Base-by-base conservation (phyloP, 495 filamentous ascomycete genomes). In the Trichoderma orchidacearum region DNA sequence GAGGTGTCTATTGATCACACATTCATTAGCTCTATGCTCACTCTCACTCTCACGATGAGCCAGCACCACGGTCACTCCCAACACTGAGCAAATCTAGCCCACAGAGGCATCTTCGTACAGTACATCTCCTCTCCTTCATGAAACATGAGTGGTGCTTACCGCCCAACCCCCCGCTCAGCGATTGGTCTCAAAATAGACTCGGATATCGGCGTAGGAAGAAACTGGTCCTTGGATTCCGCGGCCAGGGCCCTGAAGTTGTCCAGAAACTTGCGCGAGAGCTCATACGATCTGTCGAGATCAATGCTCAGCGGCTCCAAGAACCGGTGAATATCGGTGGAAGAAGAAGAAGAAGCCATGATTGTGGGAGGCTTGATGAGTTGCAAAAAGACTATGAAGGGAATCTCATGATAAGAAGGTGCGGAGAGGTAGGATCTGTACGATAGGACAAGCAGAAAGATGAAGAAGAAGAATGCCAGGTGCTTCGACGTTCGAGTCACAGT, bases 181-280 rank as follows among this genome's bases (percentile, higher is more conserved):
- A 67, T 76, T 1, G 86, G 86, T 30, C 87, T 72, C 57, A 82
- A 50, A 36, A 76, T 70, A 7, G 73, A 72, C 58, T 76, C 80
- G 30, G 85, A 88, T 57, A 93, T 84, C 2, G 88, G 88, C 2
- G 87, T 93, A 3, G 87, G 79, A 29, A 93, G 72, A 56, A 91
- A 91, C 64, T 91, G 87, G 45, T 87, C 72, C 31, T 76, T 63
- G 5, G 85, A 87, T 8, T 80, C 73, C 56, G 81, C 71, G 27
- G 87, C 85, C 51, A 93, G 74, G 17, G 79, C 61, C 50, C 70
- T 70, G 61, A 85, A 93, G 30, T 79, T 82, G 29, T 60, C 69
- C 54, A 76, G 78, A 32, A 90, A 80, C 54, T 78, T 78, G 53
- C 72, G 74, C 1, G 87, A 80, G 50, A 92, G 72, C 54, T 71